A percentile compares a stretch with the other conserved stretches of the same genome.
phyloP scores from a whole-genome alignment of 2,329 filamentous ascomycete species.

The Pseudogymnoascus sp. region DNA sequence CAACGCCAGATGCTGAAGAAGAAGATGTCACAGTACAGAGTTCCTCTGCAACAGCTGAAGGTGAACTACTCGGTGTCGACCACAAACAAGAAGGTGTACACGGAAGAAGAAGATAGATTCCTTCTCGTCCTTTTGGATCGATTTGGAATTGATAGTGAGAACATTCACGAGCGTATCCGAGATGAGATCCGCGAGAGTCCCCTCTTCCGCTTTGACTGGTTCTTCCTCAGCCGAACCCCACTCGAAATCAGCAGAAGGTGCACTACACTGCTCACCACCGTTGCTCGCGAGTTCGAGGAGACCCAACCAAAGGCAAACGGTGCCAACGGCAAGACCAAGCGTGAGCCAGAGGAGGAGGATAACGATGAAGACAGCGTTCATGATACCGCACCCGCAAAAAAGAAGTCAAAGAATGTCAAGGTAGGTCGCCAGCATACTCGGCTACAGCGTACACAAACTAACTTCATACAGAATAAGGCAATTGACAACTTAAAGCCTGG shows the following conservation, averaged over 20 bases:
- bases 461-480: constrained; percentile 68
- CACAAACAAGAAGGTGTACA: constrained; percentile 99
- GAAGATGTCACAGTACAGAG: constrained; percentile 95
- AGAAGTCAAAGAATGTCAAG: constrained; percentile 89
- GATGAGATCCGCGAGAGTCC: constrained; percentile 93
- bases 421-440: constrained; percentile 39
- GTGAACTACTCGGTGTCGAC: constrained; percentile 98
- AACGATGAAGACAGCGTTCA: constrained; percentile 77
- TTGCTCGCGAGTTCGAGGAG: constrained; percentile 89
- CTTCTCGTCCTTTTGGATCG: constrained; percentile 87
- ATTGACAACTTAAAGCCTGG: constrained; percentile 77
- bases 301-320: constrained; percentile 40
- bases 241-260: constrained; percentile 88
- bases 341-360: constrained; percentile 69
- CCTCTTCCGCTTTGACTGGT: constrained; percentile 98
- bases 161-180: constrained; percentile 87
- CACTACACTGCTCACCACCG: constrained; percentile 87
- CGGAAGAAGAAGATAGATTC: constrained; percentile 95
- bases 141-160: constrained; percentile 84
- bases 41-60: constrained; percentile 93
- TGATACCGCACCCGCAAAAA: constrained; percentile 79
- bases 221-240: constrained; percentile 90
- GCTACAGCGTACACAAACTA: not conserved
- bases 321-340: constrained; percentile 61
- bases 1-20: constrained; percentile 88